These are phyloP conservation scores for Blechomonas ayalai DNA, from an alignment of 208 protist genomes.

Conservation along the genomic window DNA sequence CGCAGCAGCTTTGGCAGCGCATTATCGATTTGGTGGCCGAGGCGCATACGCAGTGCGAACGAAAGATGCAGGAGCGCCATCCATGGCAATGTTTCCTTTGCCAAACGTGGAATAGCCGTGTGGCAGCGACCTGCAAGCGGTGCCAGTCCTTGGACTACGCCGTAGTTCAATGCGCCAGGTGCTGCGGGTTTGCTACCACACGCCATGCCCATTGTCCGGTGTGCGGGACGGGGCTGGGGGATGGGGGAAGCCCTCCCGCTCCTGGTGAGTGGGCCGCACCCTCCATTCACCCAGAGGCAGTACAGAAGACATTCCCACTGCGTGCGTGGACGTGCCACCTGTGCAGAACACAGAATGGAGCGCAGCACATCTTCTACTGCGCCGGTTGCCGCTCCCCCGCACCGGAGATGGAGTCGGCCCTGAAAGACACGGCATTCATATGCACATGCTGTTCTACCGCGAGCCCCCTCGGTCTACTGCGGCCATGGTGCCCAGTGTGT, in stretches of 20 bases:
- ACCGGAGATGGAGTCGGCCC: slow-evolving; percentile 9
- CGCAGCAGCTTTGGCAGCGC: too few species aligned
- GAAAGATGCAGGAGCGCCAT: slow-evolving; percentile 22
- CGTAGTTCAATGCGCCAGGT: slow-evolving; percentile 44
- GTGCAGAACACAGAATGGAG: slow-evolving; percentile 43
- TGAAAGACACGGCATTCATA: slow-evolving; percentile 18
- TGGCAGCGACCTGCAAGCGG: slow-evolving; percentile 23
- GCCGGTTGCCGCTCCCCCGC: slow-evolving; percentile 11
- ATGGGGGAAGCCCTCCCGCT: slow-evolving; percentile 6
- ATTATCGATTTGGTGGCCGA: too few species aligned
- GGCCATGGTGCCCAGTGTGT: slow-evolving; percentile 5
- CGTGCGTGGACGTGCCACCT: slow-evolving; percentile 58
- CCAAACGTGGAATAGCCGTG: slow-evolving; percentile 46
- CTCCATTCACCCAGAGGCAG: slow-evolving; percentile 1
- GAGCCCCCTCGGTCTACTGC: slow-evolving; percentile 7
- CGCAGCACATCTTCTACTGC: slow-evolving; percentile 61
- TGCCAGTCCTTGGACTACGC: slow-evolving; percentile 33
- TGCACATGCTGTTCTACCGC: slow-evolving; percentile 8
- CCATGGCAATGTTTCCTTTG: slow-evolving; percentile 64
- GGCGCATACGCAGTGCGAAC: slow-evolving; percentile 1
- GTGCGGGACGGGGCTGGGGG: slow-evolving; percentile 8
- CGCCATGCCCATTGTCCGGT: slow-evolving; percentile 9
- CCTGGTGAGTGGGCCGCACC: slow-evolving; percentile 8
- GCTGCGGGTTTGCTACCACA: slow-evolving; percentile 38
- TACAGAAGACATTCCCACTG: slow-evolving; percentile 26